These are phyloP conservation scores for Rhizopus sp. DNA, from an alignment of 371 early-diverging fungal genomes.

Conservation along the genomic window DNA sequence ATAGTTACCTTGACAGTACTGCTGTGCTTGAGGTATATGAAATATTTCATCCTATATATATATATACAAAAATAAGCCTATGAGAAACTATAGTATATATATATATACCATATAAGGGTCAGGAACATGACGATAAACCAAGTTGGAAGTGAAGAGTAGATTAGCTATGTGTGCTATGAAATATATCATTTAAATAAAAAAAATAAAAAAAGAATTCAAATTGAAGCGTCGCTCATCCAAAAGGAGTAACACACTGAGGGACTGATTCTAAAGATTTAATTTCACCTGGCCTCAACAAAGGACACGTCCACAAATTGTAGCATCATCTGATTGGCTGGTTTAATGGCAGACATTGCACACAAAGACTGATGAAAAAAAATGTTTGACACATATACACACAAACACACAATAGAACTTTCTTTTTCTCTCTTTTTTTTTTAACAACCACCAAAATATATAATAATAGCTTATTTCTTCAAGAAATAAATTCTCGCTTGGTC, in stretches of 20 bases:
- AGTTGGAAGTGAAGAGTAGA: constrained; percentile 19
- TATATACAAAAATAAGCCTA: not conserved
- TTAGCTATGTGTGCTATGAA: constrained; percentile 19
- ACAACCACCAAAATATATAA: not conserved
- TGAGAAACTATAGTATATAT: not conserved
- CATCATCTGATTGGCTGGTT: not conserved
- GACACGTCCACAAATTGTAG: constrained; percentile 1
- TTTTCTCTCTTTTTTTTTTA: not conserved
- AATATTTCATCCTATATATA: constrained; percentile 90
- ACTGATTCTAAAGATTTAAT: too few species aligned
- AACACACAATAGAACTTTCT: not conserved
- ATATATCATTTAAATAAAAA: constrained; percentile 3
- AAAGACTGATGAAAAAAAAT: not conserved
- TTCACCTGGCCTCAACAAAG: too few species aligned
- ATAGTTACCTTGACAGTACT: constrained; percentile 78
- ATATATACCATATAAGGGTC: constrained; percentile 64
- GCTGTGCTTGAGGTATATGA: constrained; percentile 90
- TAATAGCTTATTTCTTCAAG: not conserved
- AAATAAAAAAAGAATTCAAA: too few species aligned
- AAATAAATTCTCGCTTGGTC: constrained; percentile 1
- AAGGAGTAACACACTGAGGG: too few species aligned
- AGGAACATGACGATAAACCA: constrained; percentile 43
- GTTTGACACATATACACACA: not conserved
- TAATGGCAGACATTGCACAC: not conserved
- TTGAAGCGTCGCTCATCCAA: too few species aligned